phyloP scores from a whole-genome alignment of 2,329 filamentous ascomycete species.

The Aspergillus nomiae region DNA sequence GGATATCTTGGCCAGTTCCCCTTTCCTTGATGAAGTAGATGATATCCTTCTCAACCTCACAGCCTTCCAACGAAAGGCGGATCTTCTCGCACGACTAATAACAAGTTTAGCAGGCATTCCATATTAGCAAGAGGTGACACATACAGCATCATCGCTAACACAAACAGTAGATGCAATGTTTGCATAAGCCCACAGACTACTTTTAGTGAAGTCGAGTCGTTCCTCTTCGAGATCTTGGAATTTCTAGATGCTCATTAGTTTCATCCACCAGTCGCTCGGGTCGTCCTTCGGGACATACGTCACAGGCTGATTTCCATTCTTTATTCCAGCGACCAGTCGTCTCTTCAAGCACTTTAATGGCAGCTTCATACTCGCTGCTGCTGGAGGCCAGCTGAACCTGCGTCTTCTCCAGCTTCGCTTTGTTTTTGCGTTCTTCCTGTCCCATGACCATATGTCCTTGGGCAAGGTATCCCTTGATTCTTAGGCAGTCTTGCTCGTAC shows the following conservation, averaged over 20 bases:
- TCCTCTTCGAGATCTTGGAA: slow-evolving; percentile 99
- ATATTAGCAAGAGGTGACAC: slow-evolving; percentile 21
- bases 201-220: slow-evolving; percentile 94
- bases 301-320: slow-evolving; percentile 96
- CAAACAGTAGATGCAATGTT: slow-evolving; percentile 97
- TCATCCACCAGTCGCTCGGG: neutral
- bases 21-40: slow-evolving; percentile 80
- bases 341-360: slow-evolving; percentile 90
- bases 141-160: slow-evolving; percentile 84
- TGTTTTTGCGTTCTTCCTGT: slow-evolving; percentile 97
- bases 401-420: slow-evolving; percentile 97
- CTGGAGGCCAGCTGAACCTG: slow-evolving; percentile 91
- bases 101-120: slow-evolving; percentile 14
- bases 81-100: slow-evolving; percentile 86
- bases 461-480: slow-evolving; percentile 97
- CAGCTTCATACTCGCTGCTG: slow-evolving; percentile 89
- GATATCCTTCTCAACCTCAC: slow-evolving; percentile 97
- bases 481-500: slow-evolving; percentile 96
- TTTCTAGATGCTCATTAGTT: slow-evolving; percentile 60
- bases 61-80: slow-evolving; percentile 85
- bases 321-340: slow-evolving; percentile 95
- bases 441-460: slow-evolving; percentile 99
- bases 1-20: slow-evolving; percentile 95
- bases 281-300: slow-evolving; percentile 46
- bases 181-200: slow-evolving; percentile 95